Conservation (phyloP, 176 grass and related monocot species). For the Juncus effusus region DNA sequence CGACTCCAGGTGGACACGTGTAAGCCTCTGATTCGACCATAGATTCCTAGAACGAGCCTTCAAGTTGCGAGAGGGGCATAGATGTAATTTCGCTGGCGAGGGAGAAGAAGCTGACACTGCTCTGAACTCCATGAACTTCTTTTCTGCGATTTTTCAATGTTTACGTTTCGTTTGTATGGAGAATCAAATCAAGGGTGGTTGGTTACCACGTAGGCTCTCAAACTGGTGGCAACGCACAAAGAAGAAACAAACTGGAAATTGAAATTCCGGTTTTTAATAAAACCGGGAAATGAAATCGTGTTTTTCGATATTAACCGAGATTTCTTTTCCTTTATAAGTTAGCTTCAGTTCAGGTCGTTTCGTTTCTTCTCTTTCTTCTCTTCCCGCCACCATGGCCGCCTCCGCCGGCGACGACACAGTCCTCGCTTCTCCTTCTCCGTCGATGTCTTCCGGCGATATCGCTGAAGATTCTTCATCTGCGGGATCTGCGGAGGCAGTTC, state of each 20-base stretch:
- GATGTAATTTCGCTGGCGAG: constrained; percentile 4
- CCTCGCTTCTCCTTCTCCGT: constrained; percentile 19
- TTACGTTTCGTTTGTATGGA: too few relatives aligned
- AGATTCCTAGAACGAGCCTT: neutral
- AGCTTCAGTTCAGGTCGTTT: neutral
- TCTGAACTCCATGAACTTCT: neutral
- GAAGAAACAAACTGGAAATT: too few relatives aligned
- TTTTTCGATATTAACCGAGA: too few relatives aligned
- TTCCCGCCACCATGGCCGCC: constrained; percentile 4
- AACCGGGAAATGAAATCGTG: too few relatives aligned
- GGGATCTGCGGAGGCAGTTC: constrained; percentile 29
- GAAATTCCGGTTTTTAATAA: too few relatives aligned
- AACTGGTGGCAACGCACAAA: neutral
- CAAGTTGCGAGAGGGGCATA: neutral
- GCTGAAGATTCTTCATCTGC: constrained; percentile 13
- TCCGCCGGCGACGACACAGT: neutral
- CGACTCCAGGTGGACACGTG: neutral
- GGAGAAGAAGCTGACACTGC: constrained; percentile 2
- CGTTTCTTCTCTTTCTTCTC: neutral
- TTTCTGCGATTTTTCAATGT: neutral
- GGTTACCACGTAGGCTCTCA: neutral
- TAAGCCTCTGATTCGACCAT: too few relatives aligned
- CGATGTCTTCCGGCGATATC: constrained; percentile 26
- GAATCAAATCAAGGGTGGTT: too few relatives aligned
- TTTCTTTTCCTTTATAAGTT: too few relatives aligned